Conservation (phyloP, 2,329 filamentous ascomycete species). For the Calonectria pseudoreteaudii region DNA sequence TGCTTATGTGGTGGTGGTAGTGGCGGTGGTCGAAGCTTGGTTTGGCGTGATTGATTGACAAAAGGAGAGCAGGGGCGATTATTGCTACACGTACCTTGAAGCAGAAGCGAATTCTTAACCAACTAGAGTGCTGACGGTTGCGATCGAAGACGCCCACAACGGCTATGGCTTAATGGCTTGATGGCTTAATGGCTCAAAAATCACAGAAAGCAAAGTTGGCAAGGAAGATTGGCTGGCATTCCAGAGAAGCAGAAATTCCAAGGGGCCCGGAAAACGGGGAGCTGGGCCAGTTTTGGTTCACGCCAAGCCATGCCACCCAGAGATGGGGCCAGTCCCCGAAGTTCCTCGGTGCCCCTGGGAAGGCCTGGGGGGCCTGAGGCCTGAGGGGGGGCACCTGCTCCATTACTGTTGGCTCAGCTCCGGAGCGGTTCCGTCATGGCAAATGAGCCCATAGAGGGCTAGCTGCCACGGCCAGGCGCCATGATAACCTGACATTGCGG, state of each 20-base stretch:
- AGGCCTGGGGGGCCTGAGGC: too few species aligned
- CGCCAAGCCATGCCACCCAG: constrained; percentile 9
- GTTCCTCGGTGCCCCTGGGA: background rate
- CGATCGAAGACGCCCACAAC: background rate
- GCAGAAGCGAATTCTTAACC: background rate
- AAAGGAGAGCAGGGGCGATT: background rate
- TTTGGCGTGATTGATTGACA: background rate
- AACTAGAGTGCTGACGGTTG: constrained; percentile 12
- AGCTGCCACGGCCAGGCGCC: background rate
- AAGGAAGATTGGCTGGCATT: background rate
- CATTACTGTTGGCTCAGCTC: background rate
- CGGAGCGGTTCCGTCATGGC: background rate
- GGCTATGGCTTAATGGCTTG: background rate
- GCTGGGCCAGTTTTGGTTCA: constrained; percentile 20
- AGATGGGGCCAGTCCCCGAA: background rate
- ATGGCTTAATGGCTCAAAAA: background rate
- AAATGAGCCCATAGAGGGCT: background rate
- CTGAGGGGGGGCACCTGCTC: background rate
- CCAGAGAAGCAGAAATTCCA: background rate
- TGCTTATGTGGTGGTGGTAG: background rate
- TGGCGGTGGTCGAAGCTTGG: background rate
- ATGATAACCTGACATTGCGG: background rate
- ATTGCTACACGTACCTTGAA: background rate
- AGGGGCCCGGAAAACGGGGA: constrained; percentile 9
- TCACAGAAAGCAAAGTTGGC: background rate